Conservation (phyloP, 805 yeast species). For the Saturnispora hagleri region DNA sequence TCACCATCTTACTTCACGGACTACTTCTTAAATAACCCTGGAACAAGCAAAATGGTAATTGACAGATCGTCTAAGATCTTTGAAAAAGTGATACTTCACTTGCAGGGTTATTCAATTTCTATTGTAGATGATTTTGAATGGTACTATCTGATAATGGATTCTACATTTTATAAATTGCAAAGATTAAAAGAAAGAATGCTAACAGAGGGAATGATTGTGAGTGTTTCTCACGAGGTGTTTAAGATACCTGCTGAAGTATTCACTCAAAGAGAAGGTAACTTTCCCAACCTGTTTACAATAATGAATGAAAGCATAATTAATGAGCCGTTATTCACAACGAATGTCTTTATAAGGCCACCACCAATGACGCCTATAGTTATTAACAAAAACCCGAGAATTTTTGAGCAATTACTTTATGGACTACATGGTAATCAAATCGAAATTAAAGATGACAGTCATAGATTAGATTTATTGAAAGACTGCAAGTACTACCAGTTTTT, state of each 20-base stretch:
- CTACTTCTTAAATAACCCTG: conserved; percentile 40
- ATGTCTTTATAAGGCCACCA: conserved; percentile 61
- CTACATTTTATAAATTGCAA: conserved; percentile 59
- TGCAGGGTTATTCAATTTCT: conserved; percentile 70
- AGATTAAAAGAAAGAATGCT: conserved; percentile 40
- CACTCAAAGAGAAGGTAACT: conserved; percentile 47
- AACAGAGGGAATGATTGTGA: conserved; percentile 46
- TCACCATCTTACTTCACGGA: conserved; percentile 83
- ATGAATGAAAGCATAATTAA: conserved; percentile 43
- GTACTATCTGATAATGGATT: conserved; percentile 57
- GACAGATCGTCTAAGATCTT: conserved; percentile 71
- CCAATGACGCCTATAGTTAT: conserved; percentile 52
- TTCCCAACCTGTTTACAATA: conserved; percentile 68
- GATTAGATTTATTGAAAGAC: conserved; percentile 53
- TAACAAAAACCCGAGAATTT: conserved; percentile 44
- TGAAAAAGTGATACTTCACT: conserved; percentile 54
- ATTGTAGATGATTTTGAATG: conserved; percentile 53
- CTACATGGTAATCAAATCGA: conserved; percentile 46
- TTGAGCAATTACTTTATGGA: conserved; percentile 44
- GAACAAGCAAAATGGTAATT: conserved; percentile 38
- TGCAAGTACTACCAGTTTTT: conserved; percentile 69
- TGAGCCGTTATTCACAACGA: conserved; percentile 34
- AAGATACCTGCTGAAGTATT: conserved; percentile 50
- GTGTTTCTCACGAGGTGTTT: conserved; percentile 53
- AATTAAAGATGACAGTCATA: conserved; percentile 43